Evolutionary conservation across 495 filamentous ascomycete genomes (phyloP), one percentile per base, ranked within the genome.

Genomic region (Staphylotrichum longicolle): DNA sequence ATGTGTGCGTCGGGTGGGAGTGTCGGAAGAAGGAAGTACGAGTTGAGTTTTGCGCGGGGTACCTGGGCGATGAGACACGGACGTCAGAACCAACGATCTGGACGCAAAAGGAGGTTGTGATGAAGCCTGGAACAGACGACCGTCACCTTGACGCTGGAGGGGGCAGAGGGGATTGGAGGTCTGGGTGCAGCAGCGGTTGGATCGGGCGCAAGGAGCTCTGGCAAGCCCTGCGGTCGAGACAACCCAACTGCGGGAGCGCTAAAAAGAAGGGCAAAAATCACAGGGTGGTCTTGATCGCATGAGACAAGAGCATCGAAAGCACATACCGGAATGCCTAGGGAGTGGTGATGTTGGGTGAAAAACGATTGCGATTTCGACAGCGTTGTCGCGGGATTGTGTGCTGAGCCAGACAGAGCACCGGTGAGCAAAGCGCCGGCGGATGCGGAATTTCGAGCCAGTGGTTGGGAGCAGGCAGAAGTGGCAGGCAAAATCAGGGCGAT

Each of bases 251-350:
- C 59, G 42, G 64, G 48, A 57, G 44, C 35, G 63, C 44, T 58
- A 63, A 60, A 64, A 54, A 60, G 62, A 66, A 64, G 58, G 58
- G 27, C 50, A 52, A 27, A 58, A 37, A 49, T 5, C 14, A 48
- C 46, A 50, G 63, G 47, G 48, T 56, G 60, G 48, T 54, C 52
- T 64, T 63, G 75, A 73, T 80, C 77, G 76, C 77, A 68, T 68
- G 64, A 59, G 66, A 62, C 60, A 60, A 60, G 46, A 68, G 67
- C 63, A 64, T 64, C 63, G 66, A 64, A 63, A 73, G 54, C 58
- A 74, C 77, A 75, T 72, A 80, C 77, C 63, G 66, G 50, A 65
- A 67, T 52, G 63, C 54, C 63, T 54, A 60, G 65, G 60, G 63
- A 73, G 71, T 64, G 70, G 71, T 68, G 72, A 61, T 74, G 75